Evolutionary conservation across 768 basidiomycete genomes (phyloP).

Genomic region (Russula dissimulans): DNA sequence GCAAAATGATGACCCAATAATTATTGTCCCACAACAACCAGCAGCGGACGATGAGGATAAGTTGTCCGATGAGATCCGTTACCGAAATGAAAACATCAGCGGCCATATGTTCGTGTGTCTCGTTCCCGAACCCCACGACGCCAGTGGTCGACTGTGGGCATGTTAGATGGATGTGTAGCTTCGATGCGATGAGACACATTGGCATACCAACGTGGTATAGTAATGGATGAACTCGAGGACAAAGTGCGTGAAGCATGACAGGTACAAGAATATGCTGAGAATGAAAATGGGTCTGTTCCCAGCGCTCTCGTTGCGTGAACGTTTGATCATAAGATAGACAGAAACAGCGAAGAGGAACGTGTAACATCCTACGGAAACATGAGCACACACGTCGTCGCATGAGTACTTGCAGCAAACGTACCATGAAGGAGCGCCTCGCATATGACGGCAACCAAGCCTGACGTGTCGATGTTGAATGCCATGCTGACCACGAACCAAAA

Average conservation of each 20-base stretch:
- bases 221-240: slow-evolving; percentile 31
- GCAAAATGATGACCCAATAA: slow-evolving; percentile 28
- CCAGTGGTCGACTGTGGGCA: slow-evolving; percentile 23
- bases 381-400: background rate
- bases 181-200: background rate
- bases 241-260: slow-evolving; percentile 1
- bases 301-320: background rate
- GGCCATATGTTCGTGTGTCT: slow-evolving; percentile 27
- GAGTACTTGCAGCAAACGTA: slow-evolving; percentile 22
- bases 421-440: slow-evolving; percentile 32
- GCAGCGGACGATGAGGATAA: slow-evolving; percentile 34
- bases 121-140: slow-evolving; percentile 24
- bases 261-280: background rate
- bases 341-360: slow-evolving; percentile 1
- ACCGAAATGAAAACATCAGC: slow-evolving; percentile 33
- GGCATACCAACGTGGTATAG: slow-evolving; percentile 27
- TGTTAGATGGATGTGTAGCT: background rate
- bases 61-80: slow-evolving; percentile 30
- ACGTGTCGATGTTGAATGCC: slow-evolving; percentile 18
- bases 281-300: background rate
- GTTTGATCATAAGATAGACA: background rate
- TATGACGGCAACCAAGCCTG: slow-evolving; percentile 30
- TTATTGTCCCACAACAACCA: slow-evolving; percentile 34
- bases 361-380: background rate
- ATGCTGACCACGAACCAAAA: background rate